These are phyloP conservation scores for Graphiopsis chlorocephala DNA, from an alignment of 2,329 filamentous ascomycete species.

Conservation along the genomic window DNA sequence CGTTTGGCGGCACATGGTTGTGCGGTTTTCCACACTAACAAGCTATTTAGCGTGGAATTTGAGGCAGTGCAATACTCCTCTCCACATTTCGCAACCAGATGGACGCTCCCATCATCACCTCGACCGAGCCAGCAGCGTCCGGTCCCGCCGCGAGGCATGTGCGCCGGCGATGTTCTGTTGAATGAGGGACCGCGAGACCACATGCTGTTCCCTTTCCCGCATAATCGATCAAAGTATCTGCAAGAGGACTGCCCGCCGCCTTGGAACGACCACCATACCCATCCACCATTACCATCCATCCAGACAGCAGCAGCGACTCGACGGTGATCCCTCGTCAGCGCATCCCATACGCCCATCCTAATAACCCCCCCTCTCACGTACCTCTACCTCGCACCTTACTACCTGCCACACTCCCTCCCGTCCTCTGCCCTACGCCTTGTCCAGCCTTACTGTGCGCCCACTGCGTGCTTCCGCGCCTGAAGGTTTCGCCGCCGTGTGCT, in stretches of 20 bases:
- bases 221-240: conserved; percentile 2
- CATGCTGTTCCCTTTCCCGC: conserved; percentile 4
- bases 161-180: conserved; percentile 10
- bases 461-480: conserved; percentile 13
- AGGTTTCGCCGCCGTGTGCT: conserved; percentile 15
- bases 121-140: conserved; percentile 10
- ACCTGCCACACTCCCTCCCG: conserved; percentile 10
- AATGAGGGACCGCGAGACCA: not conserved
- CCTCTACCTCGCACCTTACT: conserved; percentile 1
- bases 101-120: conserved; percentile 13
- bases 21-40: conserved; percentile 13
- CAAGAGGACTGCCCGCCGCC: conserved; percentile 3
- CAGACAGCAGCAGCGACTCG: not conserved
- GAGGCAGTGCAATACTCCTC: conserved; percentile 16
- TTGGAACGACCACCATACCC: not conserved
- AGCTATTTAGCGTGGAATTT: conserved; percentile 10
- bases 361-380: not conserved
- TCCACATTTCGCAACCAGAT: conserved; percentile 17
- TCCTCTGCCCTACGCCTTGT: conserved; percentile 14
- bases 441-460: conserved; percentile 16
- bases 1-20: conserved; percentile 11
- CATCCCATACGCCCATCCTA: conserved; percentile 4
- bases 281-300: too few species aligned
- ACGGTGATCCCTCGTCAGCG: not conserved
- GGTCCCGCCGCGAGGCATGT: conserved; percentile 13